Base-by-base conservation (phyloP, 768 basidiomycete species). In the Lentinula boryana region DNA sequence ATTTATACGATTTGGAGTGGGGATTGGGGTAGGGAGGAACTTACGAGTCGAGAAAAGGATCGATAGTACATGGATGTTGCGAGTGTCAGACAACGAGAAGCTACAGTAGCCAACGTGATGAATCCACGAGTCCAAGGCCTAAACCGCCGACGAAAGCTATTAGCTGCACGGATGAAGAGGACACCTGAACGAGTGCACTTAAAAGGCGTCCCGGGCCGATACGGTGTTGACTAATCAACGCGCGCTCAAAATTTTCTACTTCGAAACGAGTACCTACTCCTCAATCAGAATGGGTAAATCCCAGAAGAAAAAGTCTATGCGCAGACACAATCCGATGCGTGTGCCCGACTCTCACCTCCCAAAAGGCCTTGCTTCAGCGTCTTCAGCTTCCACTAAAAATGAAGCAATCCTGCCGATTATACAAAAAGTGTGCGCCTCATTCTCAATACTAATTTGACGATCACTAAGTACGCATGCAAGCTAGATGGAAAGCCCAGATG, bases 301-400 rank as follows among this genome's bases (percentile, higher is more conserved):
- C 43, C 93, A 95, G 70, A 96, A 95, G 76, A 93, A 93, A 70
- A 82, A 84, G 60, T 69, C 82, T 8, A 87, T 87, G 88, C 86
- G 91, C 48, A 80, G 95, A 60, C 95, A 97, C 73, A 97, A 98
- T 68, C 95, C 95, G 7, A 82, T 97, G 77, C 83, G 95, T 38
- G 94, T 98, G 0, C 95, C 95, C 21, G 95, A 97, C 73, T 87
- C 90, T 2, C 94, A 97, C 78, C 76, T 98, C 3, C 87, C 91
- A 3, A 83, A 85, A 63, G 95, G 95, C 3, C 84, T 93, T 16
- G 84, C 83, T 2, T 83, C 89, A 1, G 92, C 87, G 1, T 81
- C 87, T 6, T 80, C 87, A 50, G 80, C 85, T 15, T 91, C 88
- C 56, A 83, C 84, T 3, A 95, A 91, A 74, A 84, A 80, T 31